Percentiles rank a stretch among this genome's conserved stretches.
These are phyloP conservation scores for Pyricularia sp. DNA, from an alignment of 2,329 filamentous ascomycete species.

Conservation along the genomic window DNA sequence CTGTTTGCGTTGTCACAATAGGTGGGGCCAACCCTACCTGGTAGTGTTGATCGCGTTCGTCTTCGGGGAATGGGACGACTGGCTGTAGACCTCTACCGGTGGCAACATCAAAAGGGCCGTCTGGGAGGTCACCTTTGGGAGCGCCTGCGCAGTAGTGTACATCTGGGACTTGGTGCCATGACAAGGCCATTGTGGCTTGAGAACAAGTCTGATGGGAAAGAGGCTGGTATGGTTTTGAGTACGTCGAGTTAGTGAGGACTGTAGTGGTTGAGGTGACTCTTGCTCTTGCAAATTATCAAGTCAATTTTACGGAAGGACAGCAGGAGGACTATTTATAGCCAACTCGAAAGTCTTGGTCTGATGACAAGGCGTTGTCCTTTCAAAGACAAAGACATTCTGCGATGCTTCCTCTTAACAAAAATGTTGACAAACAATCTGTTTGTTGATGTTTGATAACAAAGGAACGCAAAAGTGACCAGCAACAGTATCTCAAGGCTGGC, in stretches of 20 bases:
- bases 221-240: too few species aligned
- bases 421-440: neutral
- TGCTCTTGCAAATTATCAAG: neutral
- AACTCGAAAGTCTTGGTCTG: neutral
- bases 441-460: neutral
- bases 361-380: neutral
- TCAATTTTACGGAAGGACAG: neutral
- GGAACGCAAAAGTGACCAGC: neutral
- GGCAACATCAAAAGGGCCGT: neutral
- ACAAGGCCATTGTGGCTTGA: neutral
- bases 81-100: neutral
- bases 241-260: neutral
- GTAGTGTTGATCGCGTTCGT: neutral
- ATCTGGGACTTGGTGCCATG: too few species aligned
- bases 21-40: neutral
- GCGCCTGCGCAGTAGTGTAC: too few species aligned
- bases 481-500: too few species aligned
- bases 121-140: neutral
- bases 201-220: too few species aligned
- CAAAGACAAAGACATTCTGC: neutral
- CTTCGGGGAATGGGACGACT: neutral
- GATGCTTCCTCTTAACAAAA: neutral
- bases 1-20: neutral
- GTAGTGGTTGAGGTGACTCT: neutral
- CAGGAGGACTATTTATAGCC: neutral